Evolutionary conservation across 129 eudicot species (phyloP), one percentile per base, ranked within the genome.

Genomic region (Flaveria brownii): DNA sequence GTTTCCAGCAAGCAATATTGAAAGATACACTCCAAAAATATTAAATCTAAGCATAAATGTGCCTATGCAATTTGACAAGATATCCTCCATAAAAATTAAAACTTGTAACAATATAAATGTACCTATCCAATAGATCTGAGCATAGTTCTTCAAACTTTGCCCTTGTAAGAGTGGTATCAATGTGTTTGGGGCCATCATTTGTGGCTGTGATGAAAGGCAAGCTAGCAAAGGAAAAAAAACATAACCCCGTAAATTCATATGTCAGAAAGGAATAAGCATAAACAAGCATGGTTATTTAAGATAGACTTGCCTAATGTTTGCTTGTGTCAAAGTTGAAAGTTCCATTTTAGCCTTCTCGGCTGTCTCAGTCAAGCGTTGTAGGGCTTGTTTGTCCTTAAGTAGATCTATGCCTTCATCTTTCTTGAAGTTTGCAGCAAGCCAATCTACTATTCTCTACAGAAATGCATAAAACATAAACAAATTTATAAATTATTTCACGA

Each of bases 341-440:
- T 95, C 99, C 99, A 95, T 95, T 78, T 95, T 95, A 49, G 99
- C 99, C 81, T 95, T 95, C 85, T 95, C 99, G 13, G 99, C 97
- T 18, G 99, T 91, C 84, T 95, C 99, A 1, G 94, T 95, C 49
- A 95, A 79, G 42, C 99, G 97, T 72, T 95, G 99, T 9, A 95
- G 90, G 54, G 99, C 99, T 87, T 95, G 99, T 64, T 95, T 95
- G 87, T 95, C 99, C 86, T 95, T 95, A 78, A 95, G 81, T 13
- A 91, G 89, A 86, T 91, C 96, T 16, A 95, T 86, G 63, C 99
- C 99, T 77, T 95, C 99, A 69, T 95, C 89, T 60, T 76, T 91
- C 85, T 95, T 95, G 84, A 91, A 95, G 75, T 68, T 76, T 73
- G 78, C 59, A 42, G 99, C 97, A 73, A 95, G 97, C 97, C 97